Percentiles rank a stretch among this genome's conserved stretches.
These are phyloP conservation scores for Beauveria caledonica DNA, from an alignment of 2,329 filamentous ascomycete genomes.

Conservation along the genomic window DNA sequence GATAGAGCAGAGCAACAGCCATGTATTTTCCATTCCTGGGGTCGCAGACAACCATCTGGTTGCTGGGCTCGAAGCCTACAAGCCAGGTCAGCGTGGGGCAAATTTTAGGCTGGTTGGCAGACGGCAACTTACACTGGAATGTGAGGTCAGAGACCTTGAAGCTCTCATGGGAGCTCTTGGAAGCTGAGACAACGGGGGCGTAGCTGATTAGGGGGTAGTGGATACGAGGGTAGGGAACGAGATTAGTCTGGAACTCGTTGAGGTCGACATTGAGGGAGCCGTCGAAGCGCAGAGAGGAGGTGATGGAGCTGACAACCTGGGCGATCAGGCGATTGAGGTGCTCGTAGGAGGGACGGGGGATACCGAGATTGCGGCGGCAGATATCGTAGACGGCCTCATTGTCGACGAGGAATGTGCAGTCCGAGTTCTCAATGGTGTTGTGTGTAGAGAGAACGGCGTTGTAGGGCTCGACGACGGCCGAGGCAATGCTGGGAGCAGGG, in stretches of 20 bases:
- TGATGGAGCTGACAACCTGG: constrained; percentile 68
- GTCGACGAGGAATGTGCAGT: constrained; percentile 70
- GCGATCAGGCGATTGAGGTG: constrained; percentile 67
- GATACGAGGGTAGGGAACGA: constrained; percentile 66
- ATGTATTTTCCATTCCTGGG: constrained; percentile 70
- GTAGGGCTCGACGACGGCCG: constrained; percentile 65
- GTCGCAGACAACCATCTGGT: constrained; percentile 71
- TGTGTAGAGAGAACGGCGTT: constrained; percentile 66
- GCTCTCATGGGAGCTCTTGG: constrained; percentile 77
- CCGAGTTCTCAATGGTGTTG: constrained; percentile 70
- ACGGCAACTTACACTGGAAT: constrained; percentile 54
- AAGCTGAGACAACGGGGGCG: constrained; percentile 60
- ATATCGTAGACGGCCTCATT: constrained; percentile 72
- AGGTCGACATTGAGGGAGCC: constrained; percentile 66
- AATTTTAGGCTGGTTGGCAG: neutral
- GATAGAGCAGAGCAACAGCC: constrained; percentile 65
- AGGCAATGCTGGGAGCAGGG: constrained; percentile 61
- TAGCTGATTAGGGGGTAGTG: constrained; percentile 69
- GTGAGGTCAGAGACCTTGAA: constrained; percentile 76
- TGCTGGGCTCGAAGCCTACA: constrained; percentile 66
- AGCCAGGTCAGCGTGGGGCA: constrained; percentile 18
- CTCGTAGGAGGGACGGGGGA: constrained; percentile 60
- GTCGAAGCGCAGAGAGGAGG: constrained; percentile 63
- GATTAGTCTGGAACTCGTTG: constrained; percentile 72
- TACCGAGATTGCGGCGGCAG: constrained; percentile 63